These are phyloP conservation scores for Microglena sp. DNA, from an alignment of 139 green algal species.

Conservation along the genomic window DNA sequence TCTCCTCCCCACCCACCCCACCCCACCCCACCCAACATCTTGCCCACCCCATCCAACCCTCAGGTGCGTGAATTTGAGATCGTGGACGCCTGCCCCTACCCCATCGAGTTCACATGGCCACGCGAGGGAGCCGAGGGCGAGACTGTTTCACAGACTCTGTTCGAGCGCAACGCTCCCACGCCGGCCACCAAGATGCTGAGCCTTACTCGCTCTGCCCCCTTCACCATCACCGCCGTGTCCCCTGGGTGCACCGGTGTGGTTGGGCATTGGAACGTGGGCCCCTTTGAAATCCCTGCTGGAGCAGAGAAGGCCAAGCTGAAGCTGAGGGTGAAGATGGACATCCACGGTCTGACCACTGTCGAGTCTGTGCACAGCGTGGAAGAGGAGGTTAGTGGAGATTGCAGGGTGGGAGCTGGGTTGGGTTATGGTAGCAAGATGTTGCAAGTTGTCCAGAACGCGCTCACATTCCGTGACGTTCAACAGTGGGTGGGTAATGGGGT, in stretches of 20 bases:
- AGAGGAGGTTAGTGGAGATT: conserved; percentile 23
- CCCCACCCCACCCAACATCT: too few species aligned
- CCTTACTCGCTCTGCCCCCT: conserved; percentile 70
- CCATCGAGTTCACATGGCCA: conserved; percentile 74
- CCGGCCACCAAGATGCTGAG: conserved; percentile 88
- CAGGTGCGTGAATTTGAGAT: conserved; percentile 95
- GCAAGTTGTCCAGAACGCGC: too few species aligned
- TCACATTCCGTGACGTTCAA: too few species aligned
- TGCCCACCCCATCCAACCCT: too few species aligned
- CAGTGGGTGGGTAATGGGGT: too few species aligned
- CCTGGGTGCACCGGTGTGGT: too few species aligned
- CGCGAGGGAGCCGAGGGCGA: conserved; percentile 75
- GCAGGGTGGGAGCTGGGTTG: background rate
- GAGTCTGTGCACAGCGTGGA: conserved; percentile 71
- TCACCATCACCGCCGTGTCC: conserved; percentile 51
- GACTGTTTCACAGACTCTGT: conserved; percentile 43
- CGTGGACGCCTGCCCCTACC: conserved; percentile 77
- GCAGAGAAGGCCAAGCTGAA: conserved; percentile 60
- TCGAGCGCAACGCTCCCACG: conserved; percentile 56
- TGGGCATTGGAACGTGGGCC: too few species aligned
- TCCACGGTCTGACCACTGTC: conserved; percentile 77
- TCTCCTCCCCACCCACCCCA: too few species aligned
- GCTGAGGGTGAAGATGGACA: conserved; percentile 73
- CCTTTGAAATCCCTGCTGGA: conserved; percentile 13
- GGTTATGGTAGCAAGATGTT: too few species aligned